Evolutionary conservation across 352 stramenopile genomes (phyloP), one percentile per base, ranked within the genome.

Genomic region (Globisporangium takayamanum): DNA sequence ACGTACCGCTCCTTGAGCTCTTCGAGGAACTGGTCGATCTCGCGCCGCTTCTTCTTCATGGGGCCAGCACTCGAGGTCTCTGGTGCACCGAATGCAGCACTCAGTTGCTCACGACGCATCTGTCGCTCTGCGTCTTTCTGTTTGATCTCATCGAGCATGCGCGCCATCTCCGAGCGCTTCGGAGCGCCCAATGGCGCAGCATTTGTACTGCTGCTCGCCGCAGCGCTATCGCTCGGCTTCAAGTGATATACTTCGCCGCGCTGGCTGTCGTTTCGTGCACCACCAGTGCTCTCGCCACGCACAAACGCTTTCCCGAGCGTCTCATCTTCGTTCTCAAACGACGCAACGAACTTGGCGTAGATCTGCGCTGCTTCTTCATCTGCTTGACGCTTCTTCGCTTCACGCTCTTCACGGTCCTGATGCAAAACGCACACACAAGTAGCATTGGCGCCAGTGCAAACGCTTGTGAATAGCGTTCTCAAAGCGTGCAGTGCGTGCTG

Each of bases 321-420:
- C 30, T 77, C 74, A 50, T 88, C 79, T 22, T 88, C 75, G 30
- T 90, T 70, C 18, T 95, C 84, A 59, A 97, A 97, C 11, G 87
- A 96, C 41, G 85, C 84, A 37, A 96, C 88, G 68, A 97, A 97
- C 54, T 73, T 84, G 54, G 91, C 78, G 68, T 96, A 96, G 59
- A 96, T 90, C 64, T 84, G 81, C 33, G 87, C 84, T 6, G 87
- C 87, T 65, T 97, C 89, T 26, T 71, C 84, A 44, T 97, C 89
- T 0, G 87, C 89, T 48, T 87, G 74, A 47, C 80, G 73, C 73
- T 94, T 94, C 60, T 87, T 90, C 7, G 73, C 68, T 65, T 96
- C 89, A 3, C 84, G 79, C 54, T 92, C 77, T 69, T 93, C 83
- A 52, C 75, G 66, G 28, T 91, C 83, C 78, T 89, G 36, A 7